phyloP scores from a whole-genome alignment of 1,284 basidiomycete species.

The Cryptococcus sp. region DNA sequence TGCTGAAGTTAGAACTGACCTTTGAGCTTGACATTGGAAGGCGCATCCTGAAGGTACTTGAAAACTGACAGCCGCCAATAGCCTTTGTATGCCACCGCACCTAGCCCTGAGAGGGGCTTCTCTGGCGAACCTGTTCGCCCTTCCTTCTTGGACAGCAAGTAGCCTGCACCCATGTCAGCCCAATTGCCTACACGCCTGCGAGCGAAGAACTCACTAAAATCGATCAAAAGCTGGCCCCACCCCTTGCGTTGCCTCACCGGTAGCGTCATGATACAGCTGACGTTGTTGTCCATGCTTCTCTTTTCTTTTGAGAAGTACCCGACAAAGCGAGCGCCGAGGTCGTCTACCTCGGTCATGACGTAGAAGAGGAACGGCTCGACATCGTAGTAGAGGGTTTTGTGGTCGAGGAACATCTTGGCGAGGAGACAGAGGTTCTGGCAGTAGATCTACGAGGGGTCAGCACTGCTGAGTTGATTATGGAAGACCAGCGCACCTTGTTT shows the following conservation, averaged over 20 bases:
- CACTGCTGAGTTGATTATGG: not conserved
- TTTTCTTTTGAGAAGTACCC: conserved; percentile 99
- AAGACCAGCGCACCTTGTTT: conserved; percentile 67
- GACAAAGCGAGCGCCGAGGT: conserved; percentile 86
- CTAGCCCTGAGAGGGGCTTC: conserved; percentile 84
- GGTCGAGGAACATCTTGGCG: conserved; percentile 99
- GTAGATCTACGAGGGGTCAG: conserved; percentile 65
- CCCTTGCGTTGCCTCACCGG: conserved; percentile 91
- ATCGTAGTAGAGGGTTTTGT: conserved; percentile 99
- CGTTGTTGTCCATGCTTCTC: conserved; percentile 89
- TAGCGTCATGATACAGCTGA: conserved; percentile 99
- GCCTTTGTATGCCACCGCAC: conserved; percentile 85
- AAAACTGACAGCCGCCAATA: conserved; percentile 95
- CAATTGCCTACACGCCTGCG: not conserved
- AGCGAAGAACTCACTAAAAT: conserved; percentile 74
- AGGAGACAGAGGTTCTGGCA: conserved; percentile 99
- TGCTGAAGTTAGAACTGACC: conserved; percentile 55
- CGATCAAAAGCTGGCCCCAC: conserved; percentile 92
- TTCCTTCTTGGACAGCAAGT: conserved; percentile 93
- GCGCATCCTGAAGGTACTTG: conserved; percentile 63
- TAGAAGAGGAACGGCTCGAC: conserved; percentile 99
- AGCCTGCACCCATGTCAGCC: conserved; percentile 60
- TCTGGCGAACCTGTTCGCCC: conserved; percentile 82
- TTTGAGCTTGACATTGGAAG: conserved; percentile 65
- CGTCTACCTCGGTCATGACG: conserved; percentile 90